A percentile compares a stretch with the other conserved stretches of the same genome.
phyloP scores from a whole-genome alignment of 192 early-diverging fungal species.

The Entomortierella lignicola region DNA sequence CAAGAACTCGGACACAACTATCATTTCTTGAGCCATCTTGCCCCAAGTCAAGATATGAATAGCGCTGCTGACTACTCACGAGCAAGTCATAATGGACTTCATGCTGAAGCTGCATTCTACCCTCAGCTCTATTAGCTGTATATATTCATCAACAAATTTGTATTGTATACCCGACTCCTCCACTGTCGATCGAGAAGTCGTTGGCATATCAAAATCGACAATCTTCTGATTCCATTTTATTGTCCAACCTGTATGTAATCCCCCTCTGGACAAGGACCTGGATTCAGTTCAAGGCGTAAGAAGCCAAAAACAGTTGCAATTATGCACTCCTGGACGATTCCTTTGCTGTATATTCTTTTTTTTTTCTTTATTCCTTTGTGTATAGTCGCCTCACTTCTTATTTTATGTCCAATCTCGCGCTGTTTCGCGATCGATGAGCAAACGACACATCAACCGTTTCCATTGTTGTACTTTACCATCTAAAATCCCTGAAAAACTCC shows the following conservation, averaged over 20 bases:
- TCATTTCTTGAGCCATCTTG: slow-evolving; percentile 7
- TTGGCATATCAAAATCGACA: background rate
- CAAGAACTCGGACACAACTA: slow-evolving; percentile 13
- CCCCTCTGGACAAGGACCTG: background rate
- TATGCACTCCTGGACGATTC: background rate
- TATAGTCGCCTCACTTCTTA: background rate
- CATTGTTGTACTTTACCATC: background rate
- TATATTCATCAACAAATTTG: background rate
- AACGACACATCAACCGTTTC: background rate
- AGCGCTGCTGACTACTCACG: background rate
- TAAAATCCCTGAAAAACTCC: too few relatives aligned
- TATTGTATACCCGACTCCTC: slow-evolving; percentile 4
- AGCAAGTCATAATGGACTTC: background rate
- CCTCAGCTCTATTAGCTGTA: slow-evolving; percentile 9
- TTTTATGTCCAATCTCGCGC: background rate
- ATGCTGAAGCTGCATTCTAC: background rate
- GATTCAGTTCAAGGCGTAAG: too few relatives aligned
- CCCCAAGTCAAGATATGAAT: background rate
- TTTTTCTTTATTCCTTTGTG: background rate
- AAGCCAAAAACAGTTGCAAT: too few relatives aligned
- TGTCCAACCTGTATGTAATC: slow-evolving; percentile 4
- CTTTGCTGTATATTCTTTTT: slow-evolving; percentile 6
- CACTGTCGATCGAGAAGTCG: background rate
- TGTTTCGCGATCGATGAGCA: background rate
- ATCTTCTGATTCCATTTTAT: background rate